phyloP scores from a whole-genome alignment of 768 basidiomycete species.

The Tylopilus felleus region DNA sequence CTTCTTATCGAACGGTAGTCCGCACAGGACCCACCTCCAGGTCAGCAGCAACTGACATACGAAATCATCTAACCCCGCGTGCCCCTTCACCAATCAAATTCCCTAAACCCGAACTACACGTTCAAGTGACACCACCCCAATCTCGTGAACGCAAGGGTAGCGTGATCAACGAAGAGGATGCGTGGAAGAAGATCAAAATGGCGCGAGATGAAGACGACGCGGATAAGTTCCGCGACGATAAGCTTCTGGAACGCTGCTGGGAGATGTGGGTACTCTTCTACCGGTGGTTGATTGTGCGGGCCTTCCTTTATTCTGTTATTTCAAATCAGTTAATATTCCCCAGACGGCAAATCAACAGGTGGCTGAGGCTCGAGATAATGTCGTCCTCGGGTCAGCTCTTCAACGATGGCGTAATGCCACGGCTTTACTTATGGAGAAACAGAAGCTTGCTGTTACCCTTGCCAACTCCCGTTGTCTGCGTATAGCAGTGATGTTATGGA shows the following conservation, averaged over 20 bases:
- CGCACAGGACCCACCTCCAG: conserved; percentile 25
- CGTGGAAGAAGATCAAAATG: conserved; percentile 75
- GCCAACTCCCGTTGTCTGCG: conserved; percentile 46
- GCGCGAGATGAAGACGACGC: conserved; percentile 69
- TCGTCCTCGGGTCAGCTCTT: conserved; percentile 56
- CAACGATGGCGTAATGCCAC: conserved; percentile 57
- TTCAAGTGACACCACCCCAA: conserved; percentile 17
- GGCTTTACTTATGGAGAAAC: conserved; percentile 36
- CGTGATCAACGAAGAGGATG: conserved; percentile 65
- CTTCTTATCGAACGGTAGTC: conserved; percentile 47
- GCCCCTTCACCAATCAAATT: conserved; percentile 32
- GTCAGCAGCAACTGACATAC: conserved; percentile 9
- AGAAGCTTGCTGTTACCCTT: conserved; percentile 41
- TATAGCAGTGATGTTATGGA: conserved; percentile 50
- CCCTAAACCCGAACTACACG: conserved; percentile 21
- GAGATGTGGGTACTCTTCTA: conserved; percentile 71
- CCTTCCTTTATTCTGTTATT: conserved; percentile 10
- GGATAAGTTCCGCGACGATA: conserved; percentile 60
- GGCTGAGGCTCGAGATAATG: conserved; percentile 60
- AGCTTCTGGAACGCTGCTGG: conserved; percentile 67
- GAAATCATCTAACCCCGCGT: conserved; percentile 13
- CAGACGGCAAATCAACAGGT: conserved; percentile 76
- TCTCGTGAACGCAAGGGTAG: conserved; percentile 43
- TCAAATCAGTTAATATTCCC: conserved; percentile 12
- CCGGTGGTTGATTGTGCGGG: conserved; percentile 70